A percentile compares a stretch with the other conserved stretches of the same genome.
Conservation (phyloP, 106 monocot genomes). For the Agapanthus africanus region DNA sequence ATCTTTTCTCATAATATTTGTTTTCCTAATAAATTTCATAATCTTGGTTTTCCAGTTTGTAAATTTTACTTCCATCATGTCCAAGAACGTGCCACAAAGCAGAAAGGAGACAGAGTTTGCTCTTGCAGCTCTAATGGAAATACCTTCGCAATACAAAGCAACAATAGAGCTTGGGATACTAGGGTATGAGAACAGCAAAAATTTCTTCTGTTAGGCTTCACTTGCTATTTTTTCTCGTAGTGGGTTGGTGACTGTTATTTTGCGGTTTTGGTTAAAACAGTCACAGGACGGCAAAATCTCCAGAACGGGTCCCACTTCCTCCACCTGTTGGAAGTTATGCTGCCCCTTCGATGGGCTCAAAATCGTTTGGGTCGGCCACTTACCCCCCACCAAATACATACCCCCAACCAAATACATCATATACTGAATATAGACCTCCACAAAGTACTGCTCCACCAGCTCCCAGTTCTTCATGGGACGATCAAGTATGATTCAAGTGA, state of each 20-base stretch:
- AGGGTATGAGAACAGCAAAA: slow-evolving; percentile 35
- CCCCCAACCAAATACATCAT: slow-evolving; percentile 6
- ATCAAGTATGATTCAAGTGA: slow-evolving; percentile 46
- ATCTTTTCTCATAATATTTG: neutral
- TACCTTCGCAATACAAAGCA: slow-evolving; percentile 78
- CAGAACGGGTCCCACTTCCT: slow-evolving; percentile 59
- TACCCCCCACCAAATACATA: slow-evolving; percentile 25
- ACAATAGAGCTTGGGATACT: slow-evolving; percentile 67
- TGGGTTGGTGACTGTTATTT: neutral
- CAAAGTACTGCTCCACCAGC: slow-evolving; percentile 25
- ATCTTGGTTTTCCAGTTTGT: slow-evolving; percentile 56
- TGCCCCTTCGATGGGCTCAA: slow-evolving; percentile 22
- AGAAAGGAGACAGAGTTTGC: slow-evolving; percentile 83
- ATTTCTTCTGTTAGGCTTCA: neutral
- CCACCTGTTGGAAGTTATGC: slow-evolving; percentile 32
- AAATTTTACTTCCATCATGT: slow-evolving; percentile 84
- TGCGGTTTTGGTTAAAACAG: slow-evolving; percentile 19
- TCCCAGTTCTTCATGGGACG: slow-evolving; percentile 29
- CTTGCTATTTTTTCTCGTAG: neutral
- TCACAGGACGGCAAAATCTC: slow-evolving; percentile 33
- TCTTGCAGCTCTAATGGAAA: slow-evolving; percentile 82
- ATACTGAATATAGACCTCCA: slow-evolving; percentile 24
- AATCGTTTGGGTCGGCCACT: slow-evolving; percentile 18
- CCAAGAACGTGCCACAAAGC: slow-evolving; percentile 35
- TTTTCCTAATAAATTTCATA: neutral